Percentiles rank a stretch among this genome's conserved stretches.
Evolutionary conservation across 2,329 filamentous ascomycete species (phyloP).

Genomic region (Calonectria naviculata): DNA sequence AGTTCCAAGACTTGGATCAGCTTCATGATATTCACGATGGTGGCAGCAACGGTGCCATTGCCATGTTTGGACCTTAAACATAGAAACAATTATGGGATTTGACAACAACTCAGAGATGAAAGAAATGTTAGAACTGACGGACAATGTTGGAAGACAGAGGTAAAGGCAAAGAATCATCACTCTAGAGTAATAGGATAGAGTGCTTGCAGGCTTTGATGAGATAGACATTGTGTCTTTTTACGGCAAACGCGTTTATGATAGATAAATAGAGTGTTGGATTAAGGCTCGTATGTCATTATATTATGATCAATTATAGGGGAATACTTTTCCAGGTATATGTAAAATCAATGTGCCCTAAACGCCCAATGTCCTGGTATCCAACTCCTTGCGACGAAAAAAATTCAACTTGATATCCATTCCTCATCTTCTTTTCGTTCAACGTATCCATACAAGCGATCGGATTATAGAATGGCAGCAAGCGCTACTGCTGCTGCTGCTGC

Average conservation of each 20-base stretch:
- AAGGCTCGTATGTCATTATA: slow-evolving; percentile 2
- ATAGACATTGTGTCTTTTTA: background rate
- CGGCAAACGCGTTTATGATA: slow-evolving; percentile 18
- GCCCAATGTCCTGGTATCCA: slow-evolving; percentile 4
- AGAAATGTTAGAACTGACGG: background rate
- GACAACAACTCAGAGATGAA: background rate
- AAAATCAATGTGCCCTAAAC: background rate
- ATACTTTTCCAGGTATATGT: background rate
- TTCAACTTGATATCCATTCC: background rate
- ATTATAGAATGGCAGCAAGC: slow-evolving; percentile 14
- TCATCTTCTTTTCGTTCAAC: background rate
- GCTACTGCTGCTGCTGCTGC: slow-evolving; percentile 9
- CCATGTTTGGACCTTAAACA: slow-evolving; percentile 57
- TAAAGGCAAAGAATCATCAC: background rate
- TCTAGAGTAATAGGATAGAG: background rate
- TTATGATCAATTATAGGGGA: background rate
- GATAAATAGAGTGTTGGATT: slow-evolving; percentile 9
- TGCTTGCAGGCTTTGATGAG: background rate
- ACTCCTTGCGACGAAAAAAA: slow-evolving; percentile 9
- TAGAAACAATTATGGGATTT: background rate
- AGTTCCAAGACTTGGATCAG: slow-evolving; percentile 68
- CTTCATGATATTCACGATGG: slow-evolving; percentile 64
- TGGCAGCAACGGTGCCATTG: slow-evolving; percentile 63
- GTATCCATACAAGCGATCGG: background rate
- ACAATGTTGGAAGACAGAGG: background rate